Base-by-base conservation (phyloP, 352 stramenopile genomes). In the Phytophthora rubi region DNA sequence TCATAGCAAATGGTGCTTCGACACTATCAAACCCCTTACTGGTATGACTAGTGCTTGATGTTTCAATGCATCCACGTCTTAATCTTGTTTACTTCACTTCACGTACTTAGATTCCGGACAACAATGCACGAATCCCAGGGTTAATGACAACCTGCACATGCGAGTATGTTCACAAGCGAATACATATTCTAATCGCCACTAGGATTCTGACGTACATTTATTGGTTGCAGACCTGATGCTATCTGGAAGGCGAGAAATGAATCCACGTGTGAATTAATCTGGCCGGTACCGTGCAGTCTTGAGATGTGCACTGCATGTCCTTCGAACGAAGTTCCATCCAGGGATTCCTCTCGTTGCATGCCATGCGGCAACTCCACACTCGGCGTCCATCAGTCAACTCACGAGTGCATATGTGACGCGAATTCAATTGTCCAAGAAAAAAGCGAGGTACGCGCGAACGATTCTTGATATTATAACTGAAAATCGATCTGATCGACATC, bases 281-380 rank as follows among this genome's bases (percentile, higher is more conserved):
- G 86, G 86, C 86, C 86, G 8, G 81, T 73, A 3, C 83, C 86
- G 2, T 92, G 86, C 60, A 90, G 73, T 52, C 53, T 78, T 13
- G 35, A 84, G 0, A n/a, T 53, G 4, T 94, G 86, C 53, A 64
- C 68, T 7, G 63, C 16, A 6, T 94, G 86, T 63, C 65, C 71
- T 12, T 30, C 39, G 0, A 64, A 71, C 8, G 68, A 81, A 57
- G 84, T 82, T 23, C 73, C 85, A 2, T 85, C 74, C 13, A 65
- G 61, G 12, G 84, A 93, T 42, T 68, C 65, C 2, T 71, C 69
- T 7, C 70, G 64, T 0, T 95, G 87, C 52, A 79, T 93, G 54
- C 1, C 65, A 18, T 95, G 87, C 35, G 87, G 86, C 0, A 81
- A 80, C 26, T 91, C 85, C 1, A 94, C 86, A 3, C 56, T 88